Evolutionary conservation across 768 basidiomycete genomes (phyloP), one percentile per base, ranked within the genome.

Genomic region (Lactarius trivialis): DNA sequence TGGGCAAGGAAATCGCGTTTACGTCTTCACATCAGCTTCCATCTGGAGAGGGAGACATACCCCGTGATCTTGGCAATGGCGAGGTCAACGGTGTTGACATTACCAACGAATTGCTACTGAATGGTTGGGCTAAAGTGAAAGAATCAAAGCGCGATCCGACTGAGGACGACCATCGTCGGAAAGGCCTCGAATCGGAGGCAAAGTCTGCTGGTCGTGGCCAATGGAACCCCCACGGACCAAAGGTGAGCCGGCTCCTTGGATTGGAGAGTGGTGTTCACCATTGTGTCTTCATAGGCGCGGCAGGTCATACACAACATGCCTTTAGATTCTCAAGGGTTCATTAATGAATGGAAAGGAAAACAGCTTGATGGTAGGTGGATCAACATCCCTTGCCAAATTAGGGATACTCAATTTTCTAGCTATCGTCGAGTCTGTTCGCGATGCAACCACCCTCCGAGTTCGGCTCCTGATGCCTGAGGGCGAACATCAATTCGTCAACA

Each of bases 121-220:
- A 82, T 63, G 97, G 96, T n/a, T 98, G 93, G 93, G 92, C 84
- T 12, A 95, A 91, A 75, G 76, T 93, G 48, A 93, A 97, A 73
- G 96, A 98, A 64, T 74, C 81, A 48, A 93, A 88, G 73, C 84
- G 90, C 21, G 92, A 95, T 45, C 82, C 85, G 19, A 86, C 87
- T 1, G 89, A 93, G 26, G 87, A 92, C 30, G 88, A 94, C 71
- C 69, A 77, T 56, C 86, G 77, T 67, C 85, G 85, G 68, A 83
- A 82, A 45, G 88, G 90, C 19, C 72, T 89, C 30, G 92, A 96
- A 72, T 80, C 76, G 19, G 88, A 91, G 70, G 93, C 92, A 17
- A 87, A 82, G 71, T 72, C 79, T 21, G 81, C 82, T n/a, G 83
- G 85, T 24, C 86, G 85, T 72, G 96, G 96, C 19, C 67, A 93